These are phyloP conservation scores for Mentha longifolia DNA, from an alignment of 257 asterid species.

Conservation along the genomic window DNA sequence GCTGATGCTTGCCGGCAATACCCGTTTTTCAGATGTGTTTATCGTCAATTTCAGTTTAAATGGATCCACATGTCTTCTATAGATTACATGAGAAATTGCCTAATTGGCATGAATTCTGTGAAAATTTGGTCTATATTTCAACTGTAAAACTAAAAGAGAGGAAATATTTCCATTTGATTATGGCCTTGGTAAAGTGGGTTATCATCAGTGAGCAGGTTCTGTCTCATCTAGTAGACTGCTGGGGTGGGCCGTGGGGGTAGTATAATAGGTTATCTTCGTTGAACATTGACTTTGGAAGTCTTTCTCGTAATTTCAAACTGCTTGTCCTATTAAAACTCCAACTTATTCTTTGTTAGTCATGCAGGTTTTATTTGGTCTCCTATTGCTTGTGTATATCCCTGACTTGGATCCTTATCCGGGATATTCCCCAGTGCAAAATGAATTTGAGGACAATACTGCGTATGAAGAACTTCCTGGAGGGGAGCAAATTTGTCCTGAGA, in stretches of 20 bases:
- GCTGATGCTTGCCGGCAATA: conserved; percentile 6
- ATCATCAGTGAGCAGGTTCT: conserved; percentile 10
- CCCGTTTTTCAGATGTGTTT: conserved; percentile 12
- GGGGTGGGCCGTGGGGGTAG: not conserved
- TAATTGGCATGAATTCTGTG: not conserved
- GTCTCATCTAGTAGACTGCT: not conserved
- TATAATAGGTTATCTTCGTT: not conserved
- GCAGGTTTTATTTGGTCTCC: conserved; percentile 83
- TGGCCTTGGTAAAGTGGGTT: conserved; percentile 16
- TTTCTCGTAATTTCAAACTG: conserved; percentile 9
- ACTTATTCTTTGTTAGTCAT: conserved; percentile 36
- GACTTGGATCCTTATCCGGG: conserved; percentile 87
- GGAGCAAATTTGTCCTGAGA: conserved; percentile 95
- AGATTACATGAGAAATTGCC: not conserved
- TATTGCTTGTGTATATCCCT: conserved; percentile 77
- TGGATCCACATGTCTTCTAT: not conserved
- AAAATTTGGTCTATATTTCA: not conserved
- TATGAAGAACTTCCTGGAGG: conserved; percentile 89
- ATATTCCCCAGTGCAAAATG: conserved; percentile 66
- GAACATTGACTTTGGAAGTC: not conserved
- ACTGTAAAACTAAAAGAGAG: not conserved
- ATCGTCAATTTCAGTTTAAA: conserved; percentile 16
- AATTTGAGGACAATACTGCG: conserved; percentile 58
- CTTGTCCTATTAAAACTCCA: conserved; percentile 17
- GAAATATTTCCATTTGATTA: not conserved